Evolutionary conservation across 2,329 filamentous ascomycete species (phyloP).

Genomic region (Colletotrichum australisinense): DNA sequence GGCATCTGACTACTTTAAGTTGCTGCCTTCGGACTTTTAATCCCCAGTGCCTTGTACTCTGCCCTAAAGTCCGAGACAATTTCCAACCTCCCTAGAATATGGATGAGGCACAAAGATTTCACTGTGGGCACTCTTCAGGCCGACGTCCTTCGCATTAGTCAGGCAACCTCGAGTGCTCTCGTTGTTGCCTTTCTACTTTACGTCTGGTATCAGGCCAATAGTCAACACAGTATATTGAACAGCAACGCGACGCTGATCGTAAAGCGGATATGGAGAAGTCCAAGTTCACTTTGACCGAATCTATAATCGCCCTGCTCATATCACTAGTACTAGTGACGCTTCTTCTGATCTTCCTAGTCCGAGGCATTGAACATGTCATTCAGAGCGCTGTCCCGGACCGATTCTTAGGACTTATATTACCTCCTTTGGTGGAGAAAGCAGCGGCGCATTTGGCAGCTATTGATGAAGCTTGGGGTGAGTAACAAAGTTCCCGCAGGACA

Average conservation of each 20-base stretch:
- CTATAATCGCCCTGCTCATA: constrained; percentile 67
- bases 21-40: constrained; percentile 55
- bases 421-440: constrained; percentile 77
- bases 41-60: constrained; percentile 50
- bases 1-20: constrained; percentile 74
- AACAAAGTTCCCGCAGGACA: not conserved
- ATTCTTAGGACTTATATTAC: constrained; percentile 66
- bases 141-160: constrained; percentile 68
- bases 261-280: constrained; percentile 66
- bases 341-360: constrained; percentile 75
- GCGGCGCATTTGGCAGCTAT: constrained; percentile 78
- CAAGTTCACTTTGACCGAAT: constrained; percentile 75
- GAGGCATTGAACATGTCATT: constrained; percentile 67
- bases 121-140: constrained; percentile 51
- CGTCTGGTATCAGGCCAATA: constrained; percentile 72
- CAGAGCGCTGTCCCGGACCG: constrained; percentile 46
- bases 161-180: constrained; percentile 71
- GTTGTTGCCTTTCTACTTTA: constrained; percentile 68
- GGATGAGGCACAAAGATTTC: constrained; percentile 41
- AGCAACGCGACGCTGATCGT: constrained; percentile 68
- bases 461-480: constrained; percentile 71
- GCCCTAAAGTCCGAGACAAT: constrained; percentile 46
- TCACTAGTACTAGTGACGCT: constrained; percentile 70
- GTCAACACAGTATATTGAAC: constrained; percentile 63
- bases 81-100: constrained; percentile 37